Evolutionary conservation across 441 rosid species (phyloP), one percentile per base, ranked within the genome.

Genomic region (Raphanus hybrid): DNA sequence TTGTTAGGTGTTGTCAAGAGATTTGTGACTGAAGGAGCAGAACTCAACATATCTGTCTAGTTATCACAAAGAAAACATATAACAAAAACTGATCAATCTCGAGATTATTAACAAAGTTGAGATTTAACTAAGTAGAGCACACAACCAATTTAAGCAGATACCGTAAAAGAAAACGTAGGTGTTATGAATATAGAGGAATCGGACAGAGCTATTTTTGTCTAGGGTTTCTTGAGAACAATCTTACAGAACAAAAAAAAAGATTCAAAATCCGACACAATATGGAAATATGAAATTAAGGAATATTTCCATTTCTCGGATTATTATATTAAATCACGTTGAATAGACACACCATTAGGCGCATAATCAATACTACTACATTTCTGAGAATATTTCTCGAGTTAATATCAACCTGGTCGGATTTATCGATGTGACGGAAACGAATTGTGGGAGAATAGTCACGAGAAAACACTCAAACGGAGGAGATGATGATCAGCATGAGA

Each of bases 11-110:
- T 26, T 12, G 64, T 37, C 55, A 6, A 66, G 26, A 26, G 68
- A 68, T 76, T 61, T 71, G 75, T 35, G 69, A 74, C 15, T 10
- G 74, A 68, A 62, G 35, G 64, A 73, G 76, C 68, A 72, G 85
- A 71, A 69, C 68, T 59, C 35, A 64, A 2, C 10, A 37, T 68
- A 75, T 82, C 73, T 62, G 55, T 18, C 10, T 34, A 50, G 26
- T 76, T 15, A 72, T 27, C 29, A 15, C 32, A 67, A 58, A 45
- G 14, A 45, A 45, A 57, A 73, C 48, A 43, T 26, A 5, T 5
- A 32, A 14, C 23, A 11, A 59, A 62, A 8, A 67, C 10, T 64
- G 39, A 62, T 48, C 64, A 75, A 48, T 45, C 8, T 29, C 34
- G 34, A 29, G 48, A 18, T 54, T 55, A 58, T 16, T n/a, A 5